Base-by-base conservation (phyloP, 306 rosid species). In the Cicer judaicum region DNA sequence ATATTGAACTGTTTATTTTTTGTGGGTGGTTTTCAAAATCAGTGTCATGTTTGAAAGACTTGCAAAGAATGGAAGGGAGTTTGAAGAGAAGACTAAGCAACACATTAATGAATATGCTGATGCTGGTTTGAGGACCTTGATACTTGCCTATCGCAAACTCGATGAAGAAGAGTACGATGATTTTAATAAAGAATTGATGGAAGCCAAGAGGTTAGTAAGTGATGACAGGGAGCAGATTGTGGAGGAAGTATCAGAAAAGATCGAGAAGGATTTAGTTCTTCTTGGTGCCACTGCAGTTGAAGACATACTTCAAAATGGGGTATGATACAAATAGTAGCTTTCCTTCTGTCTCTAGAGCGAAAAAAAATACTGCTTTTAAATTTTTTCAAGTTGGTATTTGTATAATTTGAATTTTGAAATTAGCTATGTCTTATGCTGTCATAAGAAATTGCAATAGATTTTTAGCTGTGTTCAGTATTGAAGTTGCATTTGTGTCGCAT, bases 221-320 rank as follows among this genome's bases (percentile, higher is more conserved):
- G 79, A 40, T 3, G 79, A 79, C 10, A 62, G 75, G 15, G 83
- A 79, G 36, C 70, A 79, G 47, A 47, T 79, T 65, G 70, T 73
- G 18, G 71, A 79, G 57, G 71, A 79, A 59, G 8, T 73, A 66
- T 67, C 68, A 39, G 64, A 79, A 67, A 79, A 66, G 70, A 73
- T 79, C 39, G 79, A 79, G 70, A 79, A 66, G 70, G 79, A 79
- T 38, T 73, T 73, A 10, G 48, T 66, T 66, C 83, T 79, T 66
- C 79, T 79, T 15, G 83, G 83, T 47, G 83, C 79, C 19, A 79
- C 83, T 47, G 83, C 83, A n/a, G 79, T 79, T 66, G 83, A 79
- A 67, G 83, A 79, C 70, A 73, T 73, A 73, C 83, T 79, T 73
- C 83, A 79, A 79, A 66, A 38, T 24, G 83, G 83, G 79, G 83